Evolutionary conservation across 345 rosid species (phyloP).

Genomic region (Salix viminalis): DNA sequence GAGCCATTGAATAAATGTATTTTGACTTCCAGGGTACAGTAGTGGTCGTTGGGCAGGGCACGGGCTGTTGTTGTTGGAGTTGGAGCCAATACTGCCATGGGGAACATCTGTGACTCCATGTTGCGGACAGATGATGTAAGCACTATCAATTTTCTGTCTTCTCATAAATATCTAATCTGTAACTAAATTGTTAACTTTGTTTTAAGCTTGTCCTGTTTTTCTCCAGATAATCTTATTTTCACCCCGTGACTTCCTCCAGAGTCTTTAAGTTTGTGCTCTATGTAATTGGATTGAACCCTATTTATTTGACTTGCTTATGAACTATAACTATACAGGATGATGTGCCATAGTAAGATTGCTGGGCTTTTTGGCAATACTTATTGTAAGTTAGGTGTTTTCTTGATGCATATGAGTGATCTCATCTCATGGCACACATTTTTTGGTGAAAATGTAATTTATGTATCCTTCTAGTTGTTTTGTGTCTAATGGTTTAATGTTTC

Average conservation of each 20-base stretch:
- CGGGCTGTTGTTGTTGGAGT: conserved; percentile 93
- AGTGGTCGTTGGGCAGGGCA: conserved; percentile 87
- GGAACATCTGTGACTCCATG: conserved; percentile 96
- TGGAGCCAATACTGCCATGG: conserved; percentile 98
- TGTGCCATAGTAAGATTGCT: conserved; percentile 2
- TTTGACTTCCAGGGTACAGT: conserved; percentile 79
- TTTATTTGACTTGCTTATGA: background rate
- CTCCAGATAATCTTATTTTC: conserved; percentile 6
- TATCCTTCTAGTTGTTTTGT: background rate
- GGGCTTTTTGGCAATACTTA: background rate
- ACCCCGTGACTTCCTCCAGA: background rate
- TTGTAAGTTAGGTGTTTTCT: background rate
- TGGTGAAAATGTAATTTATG: background rate
- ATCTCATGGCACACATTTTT: background rate
- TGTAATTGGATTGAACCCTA: background rate
- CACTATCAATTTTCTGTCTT: conserved; percentile 10
- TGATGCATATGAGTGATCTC: background rate
- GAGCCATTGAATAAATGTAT: conserved; percentile 7
- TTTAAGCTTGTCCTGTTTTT: background rate
- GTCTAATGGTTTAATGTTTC: background rate
- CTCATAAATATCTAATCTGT: background rate
- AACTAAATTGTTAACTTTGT: background rate
- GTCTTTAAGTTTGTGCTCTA: conserved; percentile 1
- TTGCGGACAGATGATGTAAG: conserved; percentile 88
- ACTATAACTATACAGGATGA: background rate